Evolutionary conservation across 139 green algal species (phyloP), one percentile per base, ranked within the genome.

Genomic region (Coelastrella sp.): DNA sequence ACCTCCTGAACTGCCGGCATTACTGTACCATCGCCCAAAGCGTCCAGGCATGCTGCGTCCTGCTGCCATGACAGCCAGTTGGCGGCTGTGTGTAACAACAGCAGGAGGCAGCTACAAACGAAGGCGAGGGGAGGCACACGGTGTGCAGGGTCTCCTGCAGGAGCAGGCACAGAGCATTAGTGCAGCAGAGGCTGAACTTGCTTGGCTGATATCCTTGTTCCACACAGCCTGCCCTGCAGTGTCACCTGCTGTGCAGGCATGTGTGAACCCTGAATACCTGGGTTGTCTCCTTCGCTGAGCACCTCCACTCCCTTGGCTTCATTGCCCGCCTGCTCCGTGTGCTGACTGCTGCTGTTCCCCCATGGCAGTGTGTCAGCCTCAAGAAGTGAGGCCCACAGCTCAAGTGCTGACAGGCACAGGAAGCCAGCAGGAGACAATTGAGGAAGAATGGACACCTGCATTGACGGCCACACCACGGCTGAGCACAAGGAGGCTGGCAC

Each of bases 391-490:
- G 60, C 16, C 82, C 82, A 87, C 64, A 87, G 23, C 19, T 87
- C 65, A 17, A 87, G 64, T 2, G 82, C 82, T 11, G 82, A 64
- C 32, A 87, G 65, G 54, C 82, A 87, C 82, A 87, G 16, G 14
- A 87, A 58, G 32, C 74, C 22, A 8, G 22, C 64, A 17, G 73
- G 64, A 87, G 60, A 71, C 65, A 87, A 22, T 65, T 87, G 82
- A 16, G 82, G 82, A 32, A 87, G 65, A 6, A 87, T 73, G 22
- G 82, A 87, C 64, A 87, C 60, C 82, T 87, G 82, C 23, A 58
- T 8, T n/a, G 3, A 14, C 74, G 58, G 3, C 7, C 2, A 58
- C 13, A 80, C 71, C n/a, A 19, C n/a, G 19, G 19, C 59, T 20
- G 11, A 71, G 64, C 64, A 14, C 32, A 47, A 47, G 32, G 32